Percentiles rank a stretch among this genome's conserved stretches.
These are phyloP conservation scores for Chlorella sorokiniana DNA, from an alignment of 139 green algal genomes.

Conservation along the genomic window DNA sequence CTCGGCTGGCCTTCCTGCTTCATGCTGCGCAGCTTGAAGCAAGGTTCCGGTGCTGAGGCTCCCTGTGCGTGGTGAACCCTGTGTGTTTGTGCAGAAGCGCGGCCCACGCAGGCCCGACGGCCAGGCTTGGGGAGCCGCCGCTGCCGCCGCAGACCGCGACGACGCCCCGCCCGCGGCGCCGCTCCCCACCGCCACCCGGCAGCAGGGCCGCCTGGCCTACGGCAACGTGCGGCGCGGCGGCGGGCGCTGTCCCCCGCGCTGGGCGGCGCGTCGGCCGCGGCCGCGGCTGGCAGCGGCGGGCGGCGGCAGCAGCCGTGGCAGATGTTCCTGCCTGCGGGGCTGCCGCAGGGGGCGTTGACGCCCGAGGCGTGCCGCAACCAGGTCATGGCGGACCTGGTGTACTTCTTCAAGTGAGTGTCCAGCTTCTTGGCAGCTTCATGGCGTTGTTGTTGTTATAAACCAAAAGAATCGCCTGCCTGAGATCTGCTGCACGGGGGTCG, in stretches of 20 bases:
- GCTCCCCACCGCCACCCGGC: neutral
- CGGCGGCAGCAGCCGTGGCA: constrained; percentile 28
- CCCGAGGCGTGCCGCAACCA: constrained; percentile 47
- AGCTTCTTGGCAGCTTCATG: neutral
- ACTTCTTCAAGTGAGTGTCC: constrained; percentile 36
- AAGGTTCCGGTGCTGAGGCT: too few species aligned
- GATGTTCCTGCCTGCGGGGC: constrained; percentile 25
- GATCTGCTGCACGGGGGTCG: too few species aligned
- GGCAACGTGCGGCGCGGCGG: constrained; percentile 23
- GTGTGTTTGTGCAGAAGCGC: neutral
- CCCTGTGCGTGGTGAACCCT: too few species aligned
- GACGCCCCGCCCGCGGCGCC: neutral
- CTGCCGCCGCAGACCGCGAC: neutral
- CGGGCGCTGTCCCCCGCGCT: neutral
- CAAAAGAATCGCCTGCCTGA: too few species aligned
- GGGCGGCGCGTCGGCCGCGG: too few species aligned
- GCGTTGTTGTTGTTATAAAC: too few species aligned
- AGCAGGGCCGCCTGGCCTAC: neutral
- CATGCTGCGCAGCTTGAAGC: neutral
- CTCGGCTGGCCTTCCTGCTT: neutral
- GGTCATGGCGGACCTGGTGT: constrained; percentile 68
- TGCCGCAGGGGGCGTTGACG: constrained; percentile 2
- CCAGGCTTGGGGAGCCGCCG: neutral
- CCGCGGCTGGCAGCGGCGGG: neutral
- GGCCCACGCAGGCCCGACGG: neutral